Evolutionary conservation across 495 filamentous ascomycete species (phyloP), one percentile per base, ranked within the genome.

Genomic region (Penicillium ucsense): DNA sequence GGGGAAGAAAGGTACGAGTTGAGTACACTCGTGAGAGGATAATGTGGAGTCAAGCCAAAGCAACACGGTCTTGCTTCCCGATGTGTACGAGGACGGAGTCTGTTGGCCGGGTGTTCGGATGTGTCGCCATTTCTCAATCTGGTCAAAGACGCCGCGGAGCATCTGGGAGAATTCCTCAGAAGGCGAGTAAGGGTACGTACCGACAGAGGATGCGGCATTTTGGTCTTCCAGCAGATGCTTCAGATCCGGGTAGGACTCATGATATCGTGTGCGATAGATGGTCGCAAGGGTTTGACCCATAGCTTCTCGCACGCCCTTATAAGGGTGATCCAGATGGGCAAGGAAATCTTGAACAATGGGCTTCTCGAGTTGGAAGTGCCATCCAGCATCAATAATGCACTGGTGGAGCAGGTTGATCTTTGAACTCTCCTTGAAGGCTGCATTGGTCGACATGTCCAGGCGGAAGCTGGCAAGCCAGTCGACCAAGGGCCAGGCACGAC

Each of bases 391-490:
- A 48, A 79, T 80, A 52, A 97, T 86, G 50, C 83, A 82, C 53
- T 94, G 87, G 54, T 95, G 86, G 33, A 99, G 72, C 9, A 97
- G 76, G 54, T 92, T 85, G 38, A 99, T 86, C 68, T 96, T 96
- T 4, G 90, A 89, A 47, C 90, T 96, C 56, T 99, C 94, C 65
- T 99, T 99, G 77, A 99, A 99, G 7, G 92, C 92, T 4, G 92
- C 92, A 63, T 97, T 95, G 1, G 91, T 95, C 27, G 79, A 68
- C 85, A 95, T 91, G 57, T 99, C 92, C 12, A 99, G 72, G 32
- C 86, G 78, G 77, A 95, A 96, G 49, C 81, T 79, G 8, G 82
- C 80, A 33, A 99, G 75, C 73, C 82, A 85, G 50, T 90, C 85
- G 29, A 94, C 77, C 46, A 99, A 71, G 44, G 94, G 94, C 77